Evolutionary conservation across 2,329 filamentous ascomycete species (phyloP), one percentile per base, ranked within the genome.

Genomic region (Cladosporium cucumerinum): DNA sequence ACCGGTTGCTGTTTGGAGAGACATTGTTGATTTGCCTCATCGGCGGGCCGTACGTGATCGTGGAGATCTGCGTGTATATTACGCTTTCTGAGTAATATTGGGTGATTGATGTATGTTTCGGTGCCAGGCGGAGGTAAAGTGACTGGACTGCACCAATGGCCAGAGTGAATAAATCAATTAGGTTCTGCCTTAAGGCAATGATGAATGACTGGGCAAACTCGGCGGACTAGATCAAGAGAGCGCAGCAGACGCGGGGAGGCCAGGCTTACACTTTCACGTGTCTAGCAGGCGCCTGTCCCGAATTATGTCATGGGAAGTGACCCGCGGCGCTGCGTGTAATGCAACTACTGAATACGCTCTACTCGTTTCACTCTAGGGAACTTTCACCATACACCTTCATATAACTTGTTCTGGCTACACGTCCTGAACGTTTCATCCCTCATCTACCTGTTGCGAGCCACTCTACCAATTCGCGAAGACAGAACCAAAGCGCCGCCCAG

Each of bases 401-500:
- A 18, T 16, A 25, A 25, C 32, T 54, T 54, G 25, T 32, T 28
- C 51, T 30, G 26, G 18, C 8, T 8, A 21, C 8, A 32, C 12
- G n/a, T 39, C n/a, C 6, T 5, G 39, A 46, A 36, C 54, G 25
- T 26, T 5, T 55, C 51, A 57, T 8, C 49, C n/a, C 32, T 57
- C n/a, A 32, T 21, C 30, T 25, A 36, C n/a, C n/a, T n/a, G n/a
- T n/a, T n/a, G n/a, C n/a, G n/a, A n/a, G n/a, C n/a, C n/a, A n/a
- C n/a, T n/a, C n/a, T n/a, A 23, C 21, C 54, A 16, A 21, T 57
- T 12, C 25, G 12, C 30, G 18, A 21, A 25, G 12, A 16, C 32
- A 25, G 14, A 39, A 57, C n/a, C 28, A 49, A 46, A 36, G 36
- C 43, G 26, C 23, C 55, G 25, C 43, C 54, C 61, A 71, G 30